Conservation (phyloP, 2,329 filamentous ascomycete genomes). For the Sporothrix schenckii region DNA sequence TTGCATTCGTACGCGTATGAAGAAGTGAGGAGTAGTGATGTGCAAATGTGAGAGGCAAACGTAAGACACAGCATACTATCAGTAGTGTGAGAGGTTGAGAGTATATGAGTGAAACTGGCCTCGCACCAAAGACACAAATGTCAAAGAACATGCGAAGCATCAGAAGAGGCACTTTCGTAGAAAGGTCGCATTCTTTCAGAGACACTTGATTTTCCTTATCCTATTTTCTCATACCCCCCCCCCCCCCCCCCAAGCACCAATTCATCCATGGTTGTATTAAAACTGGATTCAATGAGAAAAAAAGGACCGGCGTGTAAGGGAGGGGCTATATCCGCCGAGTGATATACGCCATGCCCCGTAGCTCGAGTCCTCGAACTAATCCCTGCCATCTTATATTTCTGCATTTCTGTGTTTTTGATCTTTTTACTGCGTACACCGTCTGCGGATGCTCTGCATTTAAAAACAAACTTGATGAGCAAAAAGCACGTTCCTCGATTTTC, state of each 20-base stretch:
- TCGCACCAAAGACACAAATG: background rate
- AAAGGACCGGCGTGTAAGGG: background rate
- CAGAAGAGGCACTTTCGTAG: background rate
- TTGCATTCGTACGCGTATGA: no score
- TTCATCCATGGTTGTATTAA: slow-evolving; percentile 27
- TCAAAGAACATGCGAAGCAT: background rate
- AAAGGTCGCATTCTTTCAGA: background rate
- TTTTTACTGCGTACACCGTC: background rate
- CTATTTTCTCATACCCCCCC: background rate
- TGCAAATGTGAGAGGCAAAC: background rate
- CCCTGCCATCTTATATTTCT: background rate
- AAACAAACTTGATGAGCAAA: no score
- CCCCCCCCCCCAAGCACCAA: background rate
- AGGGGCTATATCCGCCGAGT: slow-evolving; percentile 25
- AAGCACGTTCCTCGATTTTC: background rate
- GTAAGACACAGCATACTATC: background rate
- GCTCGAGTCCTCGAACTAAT: background rate
- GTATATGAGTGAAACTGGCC: background rate
- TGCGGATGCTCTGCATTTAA: no score
- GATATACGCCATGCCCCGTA: slow-evolving; percentile 27
- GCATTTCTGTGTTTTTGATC: background rate
- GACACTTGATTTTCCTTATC: background rate
- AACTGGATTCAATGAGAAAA: slow-evolving; percentile 23
- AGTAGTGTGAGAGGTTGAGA: background rate
- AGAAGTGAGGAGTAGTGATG: no score